Evolutionary conservation across 306 rosid species (phyloP).

Genomic region (Citrullus mucosospermus): DNA sequence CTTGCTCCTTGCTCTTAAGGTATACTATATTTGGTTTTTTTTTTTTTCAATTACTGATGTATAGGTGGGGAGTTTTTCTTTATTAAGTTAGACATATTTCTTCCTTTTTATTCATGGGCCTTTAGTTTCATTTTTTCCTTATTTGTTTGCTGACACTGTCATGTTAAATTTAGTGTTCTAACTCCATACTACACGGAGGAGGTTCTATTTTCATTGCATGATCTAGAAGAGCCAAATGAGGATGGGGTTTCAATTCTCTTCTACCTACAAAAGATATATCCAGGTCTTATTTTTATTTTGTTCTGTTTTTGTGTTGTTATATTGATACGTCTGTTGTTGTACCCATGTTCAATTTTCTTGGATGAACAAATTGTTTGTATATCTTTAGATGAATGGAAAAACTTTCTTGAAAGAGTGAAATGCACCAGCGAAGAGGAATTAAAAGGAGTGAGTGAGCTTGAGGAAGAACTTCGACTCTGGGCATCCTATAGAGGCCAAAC

Average conservation of each 20-base stretch:
- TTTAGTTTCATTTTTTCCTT: neutral
- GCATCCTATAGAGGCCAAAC: slow-evolving; percentile 98
- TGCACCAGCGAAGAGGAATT: slow-evolving; percentile 56
- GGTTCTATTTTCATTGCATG: slow-evolving; percentile 72
- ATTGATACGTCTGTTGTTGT: neutral
- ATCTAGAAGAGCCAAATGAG: slow-evolving; percentile 69
- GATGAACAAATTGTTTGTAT: neutral
- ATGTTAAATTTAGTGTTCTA: slow-evolving; percentile 46
- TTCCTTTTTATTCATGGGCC: neutral
- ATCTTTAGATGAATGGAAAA: slow-evolving; percentile 81
- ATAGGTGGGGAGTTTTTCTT: neutral
- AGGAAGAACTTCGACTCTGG: slow-evolving; percentile 89
- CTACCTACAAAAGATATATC: slow-evolving; percentile 87
- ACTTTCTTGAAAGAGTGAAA: slow-evolving; percentile 66
- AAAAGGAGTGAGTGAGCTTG: slow-evolving; percentile 51
- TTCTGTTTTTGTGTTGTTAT: neutral
- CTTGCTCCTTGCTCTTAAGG: neutral
- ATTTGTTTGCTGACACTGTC: neutral
- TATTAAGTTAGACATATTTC: neutral
- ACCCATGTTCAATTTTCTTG: neutral
- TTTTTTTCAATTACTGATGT: neutral
- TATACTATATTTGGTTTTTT: neutral
- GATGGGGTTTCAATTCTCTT: slow-evolving; percentile 94
- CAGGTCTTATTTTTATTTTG: slow-evolving; percentile 32
- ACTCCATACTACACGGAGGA: slow-evolving; percentile 94